A percentile compares a stretch with the other conserved stretches of the same genome.
These are phyloP conservation scores for Lagenidium giganteum DNA, from an alignment of 352 stramenopile genomes.

Conservation along the genomic window DNA sequence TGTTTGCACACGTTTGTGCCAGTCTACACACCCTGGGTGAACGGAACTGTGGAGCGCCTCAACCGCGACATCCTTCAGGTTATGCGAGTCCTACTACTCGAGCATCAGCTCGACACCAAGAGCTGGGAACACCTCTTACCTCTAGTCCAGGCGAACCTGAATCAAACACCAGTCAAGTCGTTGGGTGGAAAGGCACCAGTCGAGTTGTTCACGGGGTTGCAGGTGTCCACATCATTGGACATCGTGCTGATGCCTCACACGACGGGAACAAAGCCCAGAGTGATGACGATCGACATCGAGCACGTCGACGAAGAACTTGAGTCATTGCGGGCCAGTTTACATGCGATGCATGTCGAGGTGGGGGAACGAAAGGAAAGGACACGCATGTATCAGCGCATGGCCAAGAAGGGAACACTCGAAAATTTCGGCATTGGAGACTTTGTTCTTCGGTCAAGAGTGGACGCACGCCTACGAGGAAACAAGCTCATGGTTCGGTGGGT, in stretches of 20 bases:
- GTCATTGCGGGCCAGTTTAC: background rate
- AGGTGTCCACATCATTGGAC: background rate
- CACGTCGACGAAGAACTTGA: conserved; percentile 3
- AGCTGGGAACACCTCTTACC: conserved; percentile 9
- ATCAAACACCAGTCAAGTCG: conserved; percentile 8
- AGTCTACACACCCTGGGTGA: conserved; percentile 13
- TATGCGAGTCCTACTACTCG: conserved; percentile 10
- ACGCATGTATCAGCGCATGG: conserved; percentile 2
- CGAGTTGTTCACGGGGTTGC: conserved; percentile 17
- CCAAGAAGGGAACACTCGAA: conserved; percentile 1
- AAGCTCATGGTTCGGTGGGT: conserved; percentile 9
- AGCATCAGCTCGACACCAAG: conserved; percentile 6
- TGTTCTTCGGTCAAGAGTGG: conserved; percentile 4
- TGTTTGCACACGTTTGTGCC: conserved; percentile 2
- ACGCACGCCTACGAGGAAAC: background rate
- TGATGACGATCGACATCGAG: conserved; percentile 3
- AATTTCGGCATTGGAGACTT: conserved; percentile 2
- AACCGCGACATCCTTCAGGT: conserved; percentile 16
- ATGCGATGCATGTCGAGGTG: conserved; percentile 1
- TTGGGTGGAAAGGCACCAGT: conserved; percentile 9
- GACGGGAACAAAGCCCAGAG: background rate
- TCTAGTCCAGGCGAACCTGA: conserved; percentile 13
- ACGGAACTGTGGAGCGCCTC: conserved; percentile 13
- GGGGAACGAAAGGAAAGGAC: conserved; percentile 2
- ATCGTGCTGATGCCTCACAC: background rate